These are phyloP conservation scores for Mycena vitilis DNA, from an alignment of 768 basidiomycete species.

Conservation along the genomic window DNA sequence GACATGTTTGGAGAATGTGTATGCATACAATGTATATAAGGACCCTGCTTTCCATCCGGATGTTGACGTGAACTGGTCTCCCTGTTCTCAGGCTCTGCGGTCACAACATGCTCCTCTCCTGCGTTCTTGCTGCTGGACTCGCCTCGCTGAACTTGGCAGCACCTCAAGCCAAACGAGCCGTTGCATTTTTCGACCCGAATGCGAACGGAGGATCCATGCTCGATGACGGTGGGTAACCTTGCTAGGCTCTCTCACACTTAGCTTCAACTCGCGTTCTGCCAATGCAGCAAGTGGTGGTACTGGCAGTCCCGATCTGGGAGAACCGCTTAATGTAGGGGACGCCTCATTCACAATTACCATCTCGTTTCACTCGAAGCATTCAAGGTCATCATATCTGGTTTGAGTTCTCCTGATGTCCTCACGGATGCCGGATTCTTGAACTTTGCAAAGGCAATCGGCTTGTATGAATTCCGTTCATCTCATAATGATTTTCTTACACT, in stretches of 20 bases:
- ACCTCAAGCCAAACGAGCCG: conserved; percentile 35
- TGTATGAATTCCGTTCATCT: conserved; percentile 58
- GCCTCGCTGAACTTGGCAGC: conserved; percentile 17
- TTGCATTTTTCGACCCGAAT: conserved; percentile 57
- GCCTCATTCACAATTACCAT: conserved; percentile 50
- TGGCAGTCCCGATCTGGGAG: conserved; percentile 57
- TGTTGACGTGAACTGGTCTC: conserved; percentile 19
- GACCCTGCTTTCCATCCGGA: neutral
- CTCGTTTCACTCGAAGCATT: neutral
- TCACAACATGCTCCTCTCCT: conserved; percentile 25
- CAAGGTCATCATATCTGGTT: conserved; percentile 73
- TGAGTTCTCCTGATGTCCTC: conserved; percentile 68
- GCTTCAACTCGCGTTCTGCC: neutral
- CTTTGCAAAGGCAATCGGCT: conserved; percentile 71
- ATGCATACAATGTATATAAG: conserved; percentile 7
- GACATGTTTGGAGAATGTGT: neutral
- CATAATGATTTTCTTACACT: conserved; percentile 39
- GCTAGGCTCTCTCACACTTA: no score
- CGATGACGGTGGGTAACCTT: conserved; percentile 55
- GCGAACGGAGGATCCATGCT: conserved; percentile 72
- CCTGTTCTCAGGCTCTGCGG: conserved; percentile 7
- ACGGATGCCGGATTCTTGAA: conserved; percentile 67
- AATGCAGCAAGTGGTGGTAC: conserved; percentile 25
- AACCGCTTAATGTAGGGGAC: conserved; percentile 77
- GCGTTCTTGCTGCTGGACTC: conserved; percentile 17